Conservation (phyloP, 2,329 filamentous ascomycete genomes). For the Fusarium camptoceras region DNA sequence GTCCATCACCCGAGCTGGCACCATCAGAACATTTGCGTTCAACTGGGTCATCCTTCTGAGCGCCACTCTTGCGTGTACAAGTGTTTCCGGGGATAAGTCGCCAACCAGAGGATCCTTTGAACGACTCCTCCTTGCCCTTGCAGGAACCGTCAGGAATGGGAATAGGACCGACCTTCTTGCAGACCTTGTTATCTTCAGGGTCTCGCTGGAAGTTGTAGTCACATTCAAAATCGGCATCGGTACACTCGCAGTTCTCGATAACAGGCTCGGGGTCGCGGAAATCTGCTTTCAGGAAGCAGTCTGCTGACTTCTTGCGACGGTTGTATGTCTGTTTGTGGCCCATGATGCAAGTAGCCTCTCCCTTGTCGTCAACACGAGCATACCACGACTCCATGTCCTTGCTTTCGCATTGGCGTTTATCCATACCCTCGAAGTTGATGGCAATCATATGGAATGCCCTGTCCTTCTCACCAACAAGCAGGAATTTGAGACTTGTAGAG, state of each 20-base stretch:
- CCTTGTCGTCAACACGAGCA: slow-evolving; percentile 82
- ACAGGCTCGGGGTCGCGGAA: slow-evolving; percentile 82
- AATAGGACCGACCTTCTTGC: slow-evolving; percentile 72
- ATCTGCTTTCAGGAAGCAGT: slow-evolving; percentile 89
- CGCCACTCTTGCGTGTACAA: slow-evolving; percentile 70
- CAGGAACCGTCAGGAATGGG: slow-evolving; percentile 78
- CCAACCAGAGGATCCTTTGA: slow-evolving; percentile 89
- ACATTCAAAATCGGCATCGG: slow-evolving; percentile 90
- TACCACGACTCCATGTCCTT: slow-evolving; percentile 90
- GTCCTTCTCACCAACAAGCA: slow-evolving; percentile 75
- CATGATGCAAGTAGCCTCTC: slow-evolving; percentile 90
- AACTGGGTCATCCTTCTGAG: slow-evolving; percentile 76
- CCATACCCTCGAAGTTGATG: slow-evolving; percentile 85
- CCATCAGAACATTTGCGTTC: slow-evolving; percentile 81
- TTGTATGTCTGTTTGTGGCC: slow-evolving; percentile 90
- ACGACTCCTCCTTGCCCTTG: slow-evolving; percentile 75
- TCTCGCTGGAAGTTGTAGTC: slow-evolving; percentile 88
- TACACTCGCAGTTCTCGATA: slow-evolving; percentile 83
- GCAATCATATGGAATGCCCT: slow-evolving; percentile 74
- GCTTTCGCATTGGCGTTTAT: slow-evolving; percentile 81
- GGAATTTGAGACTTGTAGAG: slow-evolving; percentile 91
- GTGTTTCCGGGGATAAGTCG: slow-evolving; percentile 87
- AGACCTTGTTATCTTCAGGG: slow-evolving; percentile 74
- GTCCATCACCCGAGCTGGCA: slow-evolving; percentile 47
- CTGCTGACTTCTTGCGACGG: slow-evolving; percentile 85